Percentiles rank a stretch among this genome's conserved stretches.
These are phyloP conservation scores for Petunia axillaris DNA, from an alignment of 257 asterid genomes.

Conservation along the genomic window DNA sequence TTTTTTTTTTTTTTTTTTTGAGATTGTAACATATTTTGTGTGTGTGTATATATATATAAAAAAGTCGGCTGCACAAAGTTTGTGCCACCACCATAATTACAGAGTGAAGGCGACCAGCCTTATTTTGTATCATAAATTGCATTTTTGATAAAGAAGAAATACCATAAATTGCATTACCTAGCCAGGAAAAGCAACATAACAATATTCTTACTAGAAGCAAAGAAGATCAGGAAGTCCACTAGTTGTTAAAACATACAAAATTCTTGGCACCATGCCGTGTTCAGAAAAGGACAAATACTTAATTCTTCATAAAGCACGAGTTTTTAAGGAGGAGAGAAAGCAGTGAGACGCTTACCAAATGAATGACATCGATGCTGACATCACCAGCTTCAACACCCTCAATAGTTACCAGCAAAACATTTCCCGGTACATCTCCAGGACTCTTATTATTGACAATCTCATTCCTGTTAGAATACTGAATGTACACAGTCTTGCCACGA, in stretches of 20 bases:
- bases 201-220: background rate
- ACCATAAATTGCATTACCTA: background rate
- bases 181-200: background rate
- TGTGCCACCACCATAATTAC: too few relatives aligned
- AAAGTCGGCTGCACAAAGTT: too few relatives aligned
- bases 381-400: constrained; percentile 90
- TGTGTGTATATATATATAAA: too few relatives aligned
- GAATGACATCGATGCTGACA: constrained; percentile 88
- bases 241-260: background rate
- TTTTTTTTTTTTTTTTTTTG: too few relatives aligned
- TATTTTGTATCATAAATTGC: too few relatives aligned
- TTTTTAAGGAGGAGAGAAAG: background rate
- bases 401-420: constrained; percentile 79
- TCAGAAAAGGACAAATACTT: background rate
- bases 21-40: too few relatives aligned
- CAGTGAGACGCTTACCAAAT: constrained; percentile 56
- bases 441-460: constrained; percentile 82
- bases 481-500: constrained; percentile 83
- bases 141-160: too few relatives aligned
- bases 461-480: constrained; percentile 83
- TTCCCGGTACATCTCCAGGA: constrained; percentile 85
- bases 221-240: background rate
- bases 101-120: too few relatives aligned
- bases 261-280: background rate
- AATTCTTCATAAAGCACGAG: background rate